These are phyloP conservation scores for Brassica hybrid DNA, from an alignment of 441 rosid genomes.

Conservation along the genomic window DNA sequence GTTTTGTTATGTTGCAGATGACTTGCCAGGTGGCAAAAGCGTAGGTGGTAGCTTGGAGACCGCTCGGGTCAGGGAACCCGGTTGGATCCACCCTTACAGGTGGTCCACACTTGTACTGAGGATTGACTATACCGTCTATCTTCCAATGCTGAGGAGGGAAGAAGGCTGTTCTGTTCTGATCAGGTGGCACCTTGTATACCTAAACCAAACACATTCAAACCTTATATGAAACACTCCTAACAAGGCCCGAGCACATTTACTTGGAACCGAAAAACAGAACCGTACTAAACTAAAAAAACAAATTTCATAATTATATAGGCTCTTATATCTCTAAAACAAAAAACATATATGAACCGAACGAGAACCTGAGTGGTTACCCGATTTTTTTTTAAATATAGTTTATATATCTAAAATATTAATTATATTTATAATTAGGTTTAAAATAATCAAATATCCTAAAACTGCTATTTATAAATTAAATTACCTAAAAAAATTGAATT, in stretches of 20 bases:
- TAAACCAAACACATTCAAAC: slow-evolving; percentile 29
- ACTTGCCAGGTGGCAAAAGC: slow-evolving; percentile 88
- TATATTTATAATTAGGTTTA: background rate
- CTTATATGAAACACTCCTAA: background rate
- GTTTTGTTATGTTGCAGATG: slow-evolving; percentile 71
- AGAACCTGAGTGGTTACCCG: too few species aligned
- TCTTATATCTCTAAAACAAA: background rate
- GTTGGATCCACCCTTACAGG: slow-evolving; percentile 73
- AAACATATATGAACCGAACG: too few species aligned
- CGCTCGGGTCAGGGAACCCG: slow-evolving; percentile 73
- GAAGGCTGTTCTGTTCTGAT: slow-evolving; percentile 64
- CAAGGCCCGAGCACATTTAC: background rate
- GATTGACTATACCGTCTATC: slow-evolving; percentile 64
- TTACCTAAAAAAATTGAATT: background rate
- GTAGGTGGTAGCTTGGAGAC: slow-evolving; percentile 54
- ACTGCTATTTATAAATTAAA: background rate
- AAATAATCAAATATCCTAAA: background rate
- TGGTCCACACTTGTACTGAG: slow-evolving; percentile 69
- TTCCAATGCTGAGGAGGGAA: slow-evolving; percentile 81
- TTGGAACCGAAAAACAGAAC: background rate
- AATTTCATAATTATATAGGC: too few species aligned
- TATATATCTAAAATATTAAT: background rate
- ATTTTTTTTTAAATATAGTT: background rate
- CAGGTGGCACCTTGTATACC: slow-evolving; percentile 82
- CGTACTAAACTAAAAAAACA: background rate